Evolutionary conservation across 169 alveolate species (phyloP), one percentile per base, ranked within the genome.

Genomic region (Eimeria mitis): DNA sequence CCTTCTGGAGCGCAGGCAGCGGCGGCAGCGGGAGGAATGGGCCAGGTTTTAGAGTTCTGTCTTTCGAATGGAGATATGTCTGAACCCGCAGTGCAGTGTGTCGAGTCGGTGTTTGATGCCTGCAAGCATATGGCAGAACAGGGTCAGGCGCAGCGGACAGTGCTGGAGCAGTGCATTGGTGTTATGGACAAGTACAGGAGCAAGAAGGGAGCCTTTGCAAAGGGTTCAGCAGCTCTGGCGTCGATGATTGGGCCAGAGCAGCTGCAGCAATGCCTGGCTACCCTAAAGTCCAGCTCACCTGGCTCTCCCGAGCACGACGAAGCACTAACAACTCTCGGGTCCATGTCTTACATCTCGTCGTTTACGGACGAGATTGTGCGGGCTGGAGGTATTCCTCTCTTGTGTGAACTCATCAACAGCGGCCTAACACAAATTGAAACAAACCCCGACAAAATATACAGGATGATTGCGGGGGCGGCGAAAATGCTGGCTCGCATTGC

Each of bases 301-400:
- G 99, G 98, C 37, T 95, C 98, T 44, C 96, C 98, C 49, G 99
- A 98, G 95, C 98, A 98, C 97, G 98, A 98, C 95, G 97, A 98
- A 61, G 99, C 99, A 23, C 97, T 98, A 31, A 97, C 98, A 71
- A 98, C 98, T 78, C 96, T 98, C 78, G 97, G 99, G 52, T 98
- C 99, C 25, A 98, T 98, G 98, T 98, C 99, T 1, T 98, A 98
- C 96, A 98, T 98, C 47, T 97, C 99, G 11, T 97, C 99, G 7
- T 97, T 98, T 76, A 97, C 99, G 56, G 99, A 98, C 78, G 98
- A 98, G 96, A 97, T 98, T 47, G 99, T 98, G 56, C 95, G 98
- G 95, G 98, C 98, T 42, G 99, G 99, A 47, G 99, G 98, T 76
- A 95, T 98, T 65, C 98, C 98, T 13, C 95, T 98, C 89, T 97